Evolutionary conservation across 73 alveolate species (phyloP), one percentile per base, ranked within the genome.

Genomic region (Halteria grandinella): DNA sequence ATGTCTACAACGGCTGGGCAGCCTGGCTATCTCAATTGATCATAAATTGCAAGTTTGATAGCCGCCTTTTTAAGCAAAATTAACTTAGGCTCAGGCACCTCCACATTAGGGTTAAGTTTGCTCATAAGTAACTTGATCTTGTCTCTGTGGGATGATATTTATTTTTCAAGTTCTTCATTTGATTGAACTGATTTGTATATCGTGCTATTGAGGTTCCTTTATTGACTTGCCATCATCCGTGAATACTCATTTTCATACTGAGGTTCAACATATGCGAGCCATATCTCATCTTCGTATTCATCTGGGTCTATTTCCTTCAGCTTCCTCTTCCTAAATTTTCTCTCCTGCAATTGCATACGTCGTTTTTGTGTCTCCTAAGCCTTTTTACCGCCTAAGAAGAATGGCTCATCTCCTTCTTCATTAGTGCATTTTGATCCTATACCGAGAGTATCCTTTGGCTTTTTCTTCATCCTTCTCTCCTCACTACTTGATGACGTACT

Each of bases 241-340:
- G 79, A 64, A 44, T 64, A 44, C 20, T 57, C 79, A 25, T 63
- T 63, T 29, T 75, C 87, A 57, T 75, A 75, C 43, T 75, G 60
- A 0, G 87, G 79, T 58, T 75, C 87, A 8, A 75, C 69, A 55
- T 75, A 57, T 23, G 77, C 87, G 28, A 75, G 69, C 87, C 87
- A 75, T 0, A 75, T 41, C 47, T 75, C 71, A 57, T 75, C 87
- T 29, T 75, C 87, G 29, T 75, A 75, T 41, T 75, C 87, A 32
- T 75, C 87, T 0, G 87, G 87, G 40, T 60, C 74, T 7, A 75
- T 75, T 57, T 75, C 70, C 70, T 54, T 75, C 15, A 43, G 28
- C 66, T 64, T 64, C 66, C 44, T 64, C 51, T 64, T 64, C 18
- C 79, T 40, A 33, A 3, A 29, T 33, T 64, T 44, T 12, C 29